Base-by-base conservation (phyloP, 1,284 basidiomycete genomes). In the Cryptococcus sp. region DNA sequence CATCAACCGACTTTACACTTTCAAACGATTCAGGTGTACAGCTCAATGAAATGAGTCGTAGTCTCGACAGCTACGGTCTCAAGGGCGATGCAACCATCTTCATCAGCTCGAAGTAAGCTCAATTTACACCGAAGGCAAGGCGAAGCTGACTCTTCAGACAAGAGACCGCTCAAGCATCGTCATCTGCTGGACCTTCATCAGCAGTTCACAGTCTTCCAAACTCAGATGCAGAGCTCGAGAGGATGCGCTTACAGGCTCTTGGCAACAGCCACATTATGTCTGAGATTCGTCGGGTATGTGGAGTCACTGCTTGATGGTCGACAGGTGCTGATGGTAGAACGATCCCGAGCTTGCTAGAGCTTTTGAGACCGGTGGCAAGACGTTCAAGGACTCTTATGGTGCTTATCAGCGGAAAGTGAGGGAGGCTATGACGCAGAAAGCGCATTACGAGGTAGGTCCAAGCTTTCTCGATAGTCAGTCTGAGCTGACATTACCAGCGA, bases 181-280 rank as follows among this genome's bases (percentile, higher is more conserved):
- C 32, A 16, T 16, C 32, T 34, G 10, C 32, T 34, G 10, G 32
- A 9, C 32, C 39, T 41, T 19, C 39, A 41, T 19, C 39, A n/a
- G 14, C 39, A 41, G 39, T 9, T 41, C 39, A 14, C 39, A 19
- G 72, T 32, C 55, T 59, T 25, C 48, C 52, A 50, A 49, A 54
- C 16, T 77, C 80, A n/a, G 82, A 84, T 57, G 86, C 86, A 52
- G 90, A 93, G 61, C 78, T 87, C 23, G 94, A 98, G 73, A 85
- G 87, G 79, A 88, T 93, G 83, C 82, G 93, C 10, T 76, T 91
- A 22, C 91, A 93, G 63, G 71, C 94, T 16, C 78, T 97, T 14
- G 87, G 89, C 2, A 84, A 97, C 73, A 89, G 91, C 0, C 66
- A 78, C 0, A 75, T 96, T 28, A 87, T 97, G 84, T 72, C 77